These are phyloP conservation scores for Ogataea haglerorum DNA, from an alignment of 805 yeast species.

Conservation along the genomic window DNA sequence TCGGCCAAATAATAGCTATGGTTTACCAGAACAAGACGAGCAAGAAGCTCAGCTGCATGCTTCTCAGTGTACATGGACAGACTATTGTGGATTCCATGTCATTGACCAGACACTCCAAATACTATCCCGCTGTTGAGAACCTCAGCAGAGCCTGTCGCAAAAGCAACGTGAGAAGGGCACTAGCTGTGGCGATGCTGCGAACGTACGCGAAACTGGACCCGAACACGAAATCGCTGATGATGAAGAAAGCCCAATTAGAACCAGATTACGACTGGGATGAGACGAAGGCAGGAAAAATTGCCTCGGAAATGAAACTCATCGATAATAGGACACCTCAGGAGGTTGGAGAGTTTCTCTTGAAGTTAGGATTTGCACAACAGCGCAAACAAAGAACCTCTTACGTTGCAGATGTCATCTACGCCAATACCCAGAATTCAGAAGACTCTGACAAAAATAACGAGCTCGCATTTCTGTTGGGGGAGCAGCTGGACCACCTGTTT, in stretches of 20 bases:
- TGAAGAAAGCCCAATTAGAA: conserved; percentile 20
- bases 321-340: conserved; percentile 50
- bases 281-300: conserved; percentile 77
- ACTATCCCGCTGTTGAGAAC: conserved; percentile 76
- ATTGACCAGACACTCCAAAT: conserved; percentile 57
- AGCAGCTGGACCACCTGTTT: conserved; percentile 82
- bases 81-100: conserved; percentile 57
- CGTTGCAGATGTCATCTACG: conserved; percentile 72
- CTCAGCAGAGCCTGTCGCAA: conserved; percentile 44
- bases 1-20: conserved; percentile 47
- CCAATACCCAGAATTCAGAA: conserved; percentile 26
- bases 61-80: conserved; percentile 66
- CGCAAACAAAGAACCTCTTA: conserved; percentile 44
- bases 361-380: conserved; percentile 53
- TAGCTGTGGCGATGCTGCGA: conserved; percentile 71
- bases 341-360: conserved; percentile 55
- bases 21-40: conserved; percentile 48
- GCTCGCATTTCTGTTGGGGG: conserved; percentile 74
- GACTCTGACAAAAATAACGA: conserved; percentile 60
- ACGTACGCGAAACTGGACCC: conserved; percentile 58
- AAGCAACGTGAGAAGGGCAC: conserved; percentile 64
- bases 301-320: conserved; percentile 59
- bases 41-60: conserved; percentile 47
- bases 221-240: conserved; percentile 17
- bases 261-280: conserved; percentile 61